These are phyloP conservation scores for Wickerhamomyces sydowiorum DNA, from an alignment of 805 yeast genomes.

Conservation along the genomic window DNA sequence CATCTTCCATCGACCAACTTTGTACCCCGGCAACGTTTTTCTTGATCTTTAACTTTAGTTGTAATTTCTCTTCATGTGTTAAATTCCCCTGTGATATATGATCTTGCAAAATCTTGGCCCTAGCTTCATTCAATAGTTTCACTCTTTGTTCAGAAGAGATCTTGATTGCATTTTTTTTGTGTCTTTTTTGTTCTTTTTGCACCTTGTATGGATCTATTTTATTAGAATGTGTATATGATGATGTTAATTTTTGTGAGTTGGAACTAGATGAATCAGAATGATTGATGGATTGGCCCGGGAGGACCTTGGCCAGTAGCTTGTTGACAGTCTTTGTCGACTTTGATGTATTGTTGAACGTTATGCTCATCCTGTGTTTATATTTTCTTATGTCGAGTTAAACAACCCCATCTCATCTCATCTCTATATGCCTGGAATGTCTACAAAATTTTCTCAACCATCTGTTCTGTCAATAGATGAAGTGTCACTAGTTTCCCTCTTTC, in stretches of 20 bases:
- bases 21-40: constrained; percentile 32
- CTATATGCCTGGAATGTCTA: background rate
- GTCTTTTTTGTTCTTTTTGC: constrained; percentile 28
- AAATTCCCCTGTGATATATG: constrained; percentile 27
- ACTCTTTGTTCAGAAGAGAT: constrained; percentile 16
- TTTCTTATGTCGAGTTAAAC: background rate
- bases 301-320: constrained; percentile 28
- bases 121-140: constrained; percentile 25
- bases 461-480: background rate
- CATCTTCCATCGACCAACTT: constrained; percentile 36
- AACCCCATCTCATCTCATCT: background rate
- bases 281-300: constrained; percentile 29
- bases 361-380: constrained; percentile 2
- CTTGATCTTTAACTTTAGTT: constrained; percentile 28
- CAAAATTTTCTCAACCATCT: too few species aligned
- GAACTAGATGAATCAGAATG: background rate
- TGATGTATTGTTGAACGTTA: constrained; percentile 6
- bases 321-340: constrained; percentile 32
- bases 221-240: constrained; percentile 30
- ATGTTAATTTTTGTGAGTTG: constrained; percentile 1
- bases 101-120: constrained; percentile 26
- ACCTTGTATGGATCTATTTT: constrained; percentile 29
- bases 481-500: background rate
- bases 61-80: constrained; percentile 27
- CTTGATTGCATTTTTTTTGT: constrained; percentile 23